Evolutionary conservation across 2,329 filamentous ascomycete species (phyloP).

Genomic region (Microascus cirrosus): DNA sequence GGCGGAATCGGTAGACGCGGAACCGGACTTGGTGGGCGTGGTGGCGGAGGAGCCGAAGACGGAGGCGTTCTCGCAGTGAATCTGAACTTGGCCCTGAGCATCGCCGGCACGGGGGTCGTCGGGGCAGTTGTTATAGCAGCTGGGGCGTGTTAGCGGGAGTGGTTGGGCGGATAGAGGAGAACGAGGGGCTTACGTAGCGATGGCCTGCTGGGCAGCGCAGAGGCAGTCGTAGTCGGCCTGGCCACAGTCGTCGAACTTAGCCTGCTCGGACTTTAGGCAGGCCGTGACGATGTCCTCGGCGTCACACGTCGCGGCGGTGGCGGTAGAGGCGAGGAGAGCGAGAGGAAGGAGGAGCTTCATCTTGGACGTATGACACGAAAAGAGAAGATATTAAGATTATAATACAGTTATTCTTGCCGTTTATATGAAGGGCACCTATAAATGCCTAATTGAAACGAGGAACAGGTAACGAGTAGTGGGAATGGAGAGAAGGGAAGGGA

Average conservation of each 20-base stretch:
- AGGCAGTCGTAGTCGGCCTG: slow-evolving; percentile 32
- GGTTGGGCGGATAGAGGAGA: background rate
- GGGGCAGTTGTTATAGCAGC: slow-evolving; percentile 48
- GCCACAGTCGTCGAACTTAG: slow-evolving; percentile 25
- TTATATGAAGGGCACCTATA: background rate
- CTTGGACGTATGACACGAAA: slow-evolving; percentile 9
- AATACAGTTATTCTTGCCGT: background rate
- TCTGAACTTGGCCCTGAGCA: slow-evolving; percentile 24
- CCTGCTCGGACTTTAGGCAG: slow-evolving; percentile 28
- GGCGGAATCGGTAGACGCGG: background rate
- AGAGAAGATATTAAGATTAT: slow-evolving; percentile 4
- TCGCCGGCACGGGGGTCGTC: slow-evolving; percentile 26
- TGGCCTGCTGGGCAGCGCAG: slow-evolving; percentile 29
- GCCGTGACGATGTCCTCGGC: slow-evolving; percentile 35
- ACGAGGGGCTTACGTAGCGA: slow-evolving; percentile 28
- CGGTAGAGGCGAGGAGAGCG: slow-evolving; percentile 20
- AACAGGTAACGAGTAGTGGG: background rate
- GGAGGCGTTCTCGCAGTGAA: slow-evolving; percentile 31
- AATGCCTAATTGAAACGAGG: background rate
- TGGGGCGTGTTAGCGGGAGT: slow-evolving; percentile 10
- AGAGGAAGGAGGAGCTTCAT: slow-evolving; percentile 37
- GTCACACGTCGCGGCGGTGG: slow-evolving; percentile 22
- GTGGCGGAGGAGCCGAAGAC: background rate
- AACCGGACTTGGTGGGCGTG: background rate
- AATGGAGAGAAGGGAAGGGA: background rate